Conservation (phyloP, 371 early-diverging fungal genomes). For the Rhizopus sp. region DNA sequence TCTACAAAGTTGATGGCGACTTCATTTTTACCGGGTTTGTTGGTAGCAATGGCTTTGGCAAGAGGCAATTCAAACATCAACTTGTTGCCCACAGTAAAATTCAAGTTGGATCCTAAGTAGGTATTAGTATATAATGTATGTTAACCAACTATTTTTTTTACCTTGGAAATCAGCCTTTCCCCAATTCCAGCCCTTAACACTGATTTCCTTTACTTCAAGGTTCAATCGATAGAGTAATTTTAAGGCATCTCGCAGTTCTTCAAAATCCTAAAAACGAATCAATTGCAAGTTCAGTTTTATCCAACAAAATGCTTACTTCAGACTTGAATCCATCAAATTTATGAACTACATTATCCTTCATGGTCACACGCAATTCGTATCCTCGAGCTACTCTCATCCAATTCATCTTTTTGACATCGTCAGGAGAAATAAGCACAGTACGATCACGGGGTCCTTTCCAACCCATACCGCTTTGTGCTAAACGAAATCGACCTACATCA, state of each 20-base stretch:
- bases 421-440: conserved; percentile 66
- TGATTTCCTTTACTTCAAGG: conserved; percentile 83
- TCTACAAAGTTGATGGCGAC: conserved; percentile 89
- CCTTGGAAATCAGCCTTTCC: conserved; percentile 88
- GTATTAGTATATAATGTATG: background rate
- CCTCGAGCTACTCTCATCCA: conserved; percentile 87
- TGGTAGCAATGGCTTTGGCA: conserved; percentile 86
- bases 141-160: conserved; percentile 12
- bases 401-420: conserved; percentile 66
- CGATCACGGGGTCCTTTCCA: conserved; percentile 72
- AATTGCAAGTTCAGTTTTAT: background rate
- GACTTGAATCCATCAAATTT: conserved; percentile 90
- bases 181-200: conserved; percentile 97
- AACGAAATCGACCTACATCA: conserved; percentile 65
- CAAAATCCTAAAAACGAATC: conserved; percentile 65
- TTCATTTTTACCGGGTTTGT: conserved; percentile 87
- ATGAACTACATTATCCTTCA: conserved; percentile 69
- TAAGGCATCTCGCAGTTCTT: conserved; percentile 70
- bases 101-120: conserved; percentile 63
- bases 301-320: conserved; percentile 57
- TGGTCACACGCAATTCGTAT: conserved; percentile 76
- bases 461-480: conserved; percentile 81
- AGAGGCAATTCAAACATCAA: conserved; percentile 93
- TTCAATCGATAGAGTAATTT: conserved; percentile 69
- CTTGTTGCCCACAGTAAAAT: conserved; percentile 81